phyloP scores from a whole-genome alignment of 345 rosid genomes.

The Mangifera indica region DNA sequence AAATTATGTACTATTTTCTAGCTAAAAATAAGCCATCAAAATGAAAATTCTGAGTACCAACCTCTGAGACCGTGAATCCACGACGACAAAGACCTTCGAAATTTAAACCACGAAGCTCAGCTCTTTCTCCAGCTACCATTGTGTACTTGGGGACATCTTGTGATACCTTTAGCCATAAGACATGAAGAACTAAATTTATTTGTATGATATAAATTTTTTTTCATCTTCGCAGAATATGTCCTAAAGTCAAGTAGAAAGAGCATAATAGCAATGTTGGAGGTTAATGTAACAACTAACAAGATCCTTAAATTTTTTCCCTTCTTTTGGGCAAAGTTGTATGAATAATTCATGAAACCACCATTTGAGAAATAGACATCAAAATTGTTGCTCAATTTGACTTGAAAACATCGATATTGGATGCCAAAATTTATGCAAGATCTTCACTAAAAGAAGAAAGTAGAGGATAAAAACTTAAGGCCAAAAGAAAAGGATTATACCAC shows the following conservation, averaged over 20 bases:
- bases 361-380: background rate
- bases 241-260: background rate
- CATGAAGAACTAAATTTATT: background rate
- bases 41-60: conserved; percentile 22
- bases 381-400: background rate
- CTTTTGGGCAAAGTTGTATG: background rate
- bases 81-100: conserved; percentile 79
- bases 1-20: background rate
- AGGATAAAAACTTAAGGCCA: background rate
- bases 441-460: background rate
- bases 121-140: conserved; percentile 92
- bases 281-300: conserved; percentile 1
- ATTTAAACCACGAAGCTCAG: conserved; percentile 88
- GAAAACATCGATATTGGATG: background rate
- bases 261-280: background rate
- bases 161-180: conserved; percentile 50
- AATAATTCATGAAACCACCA: background rate
- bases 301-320: background rate
- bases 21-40: background rate
- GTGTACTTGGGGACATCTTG: conserved; percentile 92
- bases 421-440: background rate
- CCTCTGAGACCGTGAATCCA: conserved; percentile 74
- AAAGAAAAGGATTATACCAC: conserved; percentile 54
- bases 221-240: background rate
- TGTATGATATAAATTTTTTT: background rate